Evolutionary conservation across 257 asterid genomes (phyloP), one percentile per base, ranked within the genome.

Genomic region (Solanum gandarillasii): DNA sequence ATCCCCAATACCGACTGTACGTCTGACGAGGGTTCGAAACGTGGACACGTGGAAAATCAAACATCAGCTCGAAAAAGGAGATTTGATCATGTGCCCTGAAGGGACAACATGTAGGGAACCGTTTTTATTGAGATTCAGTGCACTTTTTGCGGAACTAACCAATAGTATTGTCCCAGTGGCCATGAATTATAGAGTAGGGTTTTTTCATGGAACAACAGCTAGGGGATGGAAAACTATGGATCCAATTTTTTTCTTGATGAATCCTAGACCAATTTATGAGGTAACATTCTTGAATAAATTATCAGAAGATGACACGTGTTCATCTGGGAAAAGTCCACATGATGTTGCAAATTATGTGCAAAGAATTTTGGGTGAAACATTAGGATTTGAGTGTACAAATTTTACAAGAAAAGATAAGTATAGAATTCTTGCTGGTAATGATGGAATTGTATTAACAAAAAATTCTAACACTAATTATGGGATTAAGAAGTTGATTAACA

Each of bases 91-190:
- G 16, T 96, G 98, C 82, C 98, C 96, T 0, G 98, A 96, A 81
- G 99, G 99, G 5, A 96, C 99, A 20, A 96, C 99, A 1, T 96
- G 99, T 32, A 88, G 99, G 39, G 98, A 96, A 83, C 98, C 99
- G 0, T 96, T 95, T 67, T 88, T 96, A 5, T 71, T 96, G 35
- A 87, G 99, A 38, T 96, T 96, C 84, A 96, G 98, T 79, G 95
- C 94, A 0, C 96, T 95, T 11, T 96, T 96, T 70, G 98, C 98
- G 0, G 98, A 96, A 75, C 62, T 96, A 21, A 95, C 99, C 0
- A 98, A 96, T 38, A 91, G 92, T 5, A 96, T 94, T 4, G 99
- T 96, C 7, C 98, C 98, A 0, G 99, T 95, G 65, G 99, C 98
- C 4, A 92, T 95, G 96, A 94, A 96, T 25, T 92, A 94, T 75